phyloP scores from a whole-genome alignment of 306 rosid genomes.

The Crotalaria pallida region DNA sequence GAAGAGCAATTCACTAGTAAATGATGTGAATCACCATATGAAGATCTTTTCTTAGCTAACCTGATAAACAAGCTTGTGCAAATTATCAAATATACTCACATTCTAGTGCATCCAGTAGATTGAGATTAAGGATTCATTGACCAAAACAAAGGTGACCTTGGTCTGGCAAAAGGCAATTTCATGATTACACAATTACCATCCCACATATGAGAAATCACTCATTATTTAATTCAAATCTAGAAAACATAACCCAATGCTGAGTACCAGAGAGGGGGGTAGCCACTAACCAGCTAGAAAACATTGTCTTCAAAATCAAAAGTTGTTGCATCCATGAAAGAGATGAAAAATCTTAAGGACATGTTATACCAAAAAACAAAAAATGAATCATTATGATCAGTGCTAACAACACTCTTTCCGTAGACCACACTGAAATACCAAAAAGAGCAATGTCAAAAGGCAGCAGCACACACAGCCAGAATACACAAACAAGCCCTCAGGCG shows the following conservation, averaged over 20 bases:
- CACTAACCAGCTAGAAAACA: slow-evolving; percentile 11
- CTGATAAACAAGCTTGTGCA: not conserved
- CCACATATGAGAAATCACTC: not conserved
- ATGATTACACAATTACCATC: slow-evolving; percentile 4
- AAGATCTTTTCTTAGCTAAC: not conserved
- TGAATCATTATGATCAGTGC: slow-evolving; percentile 10
- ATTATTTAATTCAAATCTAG: not conserved
- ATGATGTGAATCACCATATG: not conserved
- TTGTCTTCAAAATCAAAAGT: slow-evolving; percentile 19
- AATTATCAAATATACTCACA: not conserved
- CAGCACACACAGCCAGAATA: not conserved
- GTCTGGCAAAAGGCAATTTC: slow-evolving; percentile 1
- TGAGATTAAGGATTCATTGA: not conserved
- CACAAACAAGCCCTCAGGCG: not conserved
- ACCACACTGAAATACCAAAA: not conserved
- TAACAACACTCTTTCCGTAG: not conserved
- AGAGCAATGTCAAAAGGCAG: not conserved
- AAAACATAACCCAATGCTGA: slow-evolving; percentile 13
- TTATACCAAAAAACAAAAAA: not conserved
- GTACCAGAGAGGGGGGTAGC: not conserved
- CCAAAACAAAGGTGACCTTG: not conserved
- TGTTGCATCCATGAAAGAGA: not conserved
- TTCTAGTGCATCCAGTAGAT: not conserved
- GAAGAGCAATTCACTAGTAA: not conserved
- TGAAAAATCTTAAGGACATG: not conserved